Conservation (phyloP, 495 filamentous ascomycete genomes). For the Friedmanniomyces endolithicus region DNA sequence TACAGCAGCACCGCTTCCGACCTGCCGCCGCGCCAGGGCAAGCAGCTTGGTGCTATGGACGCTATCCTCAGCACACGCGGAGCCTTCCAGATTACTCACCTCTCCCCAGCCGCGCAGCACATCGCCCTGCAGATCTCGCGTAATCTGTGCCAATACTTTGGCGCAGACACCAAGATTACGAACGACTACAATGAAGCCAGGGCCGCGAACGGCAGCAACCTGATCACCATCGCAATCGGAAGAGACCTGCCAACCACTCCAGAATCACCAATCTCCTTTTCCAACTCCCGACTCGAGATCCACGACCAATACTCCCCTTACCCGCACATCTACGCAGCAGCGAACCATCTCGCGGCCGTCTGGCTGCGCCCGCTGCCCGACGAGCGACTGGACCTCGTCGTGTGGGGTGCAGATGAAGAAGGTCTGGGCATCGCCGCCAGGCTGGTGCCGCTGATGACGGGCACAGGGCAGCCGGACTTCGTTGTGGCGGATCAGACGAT, state of each 20-base stretch:
- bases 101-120: constrained; percentile 17
- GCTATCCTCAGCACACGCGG: constrained; percentile 38
- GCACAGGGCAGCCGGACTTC: constrained; percentile 48
- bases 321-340: neutral
- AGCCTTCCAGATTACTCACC: constrained; percentile 33
- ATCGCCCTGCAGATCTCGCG: constrained; percentile 44
- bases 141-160: constrained; percentile 48
- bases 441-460: constrained; percentile 44
- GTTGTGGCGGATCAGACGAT: constrained; percentile 35
- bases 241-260: constrained; percentile 3
- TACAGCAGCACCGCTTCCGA: neutral
- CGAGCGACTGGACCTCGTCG: constrained; percentile 40
- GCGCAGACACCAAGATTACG: constrained; percentile 40
- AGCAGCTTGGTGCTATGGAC: constrained; percentile 40
- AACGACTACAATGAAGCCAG: constrained; percentile 10
- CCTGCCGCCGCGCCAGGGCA: constrained; percentile 20
- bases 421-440: constrained; percentile 42
- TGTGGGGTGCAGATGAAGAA: constrained; percentile 41
- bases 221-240: constrained; percentile 27
- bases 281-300: neutral
- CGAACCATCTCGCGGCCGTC: constrained; percentile 34
- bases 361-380: constrained; percentile 37
- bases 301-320: neutral
- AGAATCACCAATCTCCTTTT: neutral
- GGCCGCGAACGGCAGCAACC: constrained; percentile 17